Percentiles rank a stretch among this genome's conserved stretches.
Evolutionary conservation across 106 monocot genomes (phyloP).

Genomic region (Allium cepa): DNA sequence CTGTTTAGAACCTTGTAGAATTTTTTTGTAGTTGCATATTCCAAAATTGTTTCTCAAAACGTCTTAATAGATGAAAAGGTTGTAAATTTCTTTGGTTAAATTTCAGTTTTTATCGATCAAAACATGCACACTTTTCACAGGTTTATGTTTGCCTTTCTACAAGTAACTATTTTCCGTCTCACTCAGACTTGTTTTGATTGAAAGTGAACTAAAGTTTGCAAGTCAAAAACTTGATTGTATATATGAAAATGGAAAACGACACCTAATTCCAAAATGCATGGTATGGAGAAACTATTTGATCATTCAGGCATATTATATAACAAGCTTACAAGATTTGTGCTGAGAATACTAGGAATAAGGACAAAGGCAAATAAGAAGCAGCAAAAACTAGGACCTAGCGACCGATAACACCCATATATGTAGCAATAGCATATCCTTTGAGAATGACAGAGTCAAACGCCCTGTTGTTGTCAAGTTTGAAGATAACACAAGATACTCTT

Average conservation of each 20-base stretch:
- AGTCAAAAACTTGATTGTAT: too few relatives aligned
- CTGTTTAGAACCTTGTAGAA: too few relatives aligned
- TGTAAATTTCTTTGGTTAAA: conserved; percentile 77
- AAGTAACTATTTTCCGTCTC: conserved; percentile 20
- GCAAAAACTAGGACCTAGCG: conserved; percentile 15
- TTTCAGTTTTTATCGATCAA: conserved; percentile 74
- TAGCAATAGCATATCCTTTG: conserved; percentile 11
- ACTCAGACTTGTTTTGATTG: neutral
- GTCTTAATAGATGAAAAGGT: conserved; percentile 64
- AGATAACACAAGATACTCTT: too few relatives aligned
- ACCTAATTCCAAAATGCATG: neutral
- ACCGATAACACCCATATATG: conserved; percentile 10
- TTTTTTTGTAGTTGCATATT: too few relatives aligned
- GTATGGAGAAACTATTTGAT: conserved; percentile 61
- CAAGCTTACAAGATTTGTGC: conserved; percentile 87
- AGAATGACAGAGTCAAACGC: too few relatives aligned
- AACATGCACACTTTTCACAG: conserved; percentile 84
- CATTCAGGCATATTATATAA: conserved; percentile 84
- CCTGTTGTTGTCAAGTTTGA: too few relatives aligned
- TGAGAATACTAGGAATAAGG: conserved; percentile 63
- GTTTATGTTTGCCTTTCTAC: conserved; percentile 82
- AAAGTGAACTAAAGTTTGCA: neutral
- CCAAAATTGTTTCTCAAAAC: neutral
- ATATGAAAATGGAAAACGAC: neutral
- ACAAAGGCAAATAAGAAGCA: conserved; percentile 37